Base-by-base conservation (phyloP, 2,329 filamentous ascomycete genomes). In the Orbilia brochopaga region DNA sequence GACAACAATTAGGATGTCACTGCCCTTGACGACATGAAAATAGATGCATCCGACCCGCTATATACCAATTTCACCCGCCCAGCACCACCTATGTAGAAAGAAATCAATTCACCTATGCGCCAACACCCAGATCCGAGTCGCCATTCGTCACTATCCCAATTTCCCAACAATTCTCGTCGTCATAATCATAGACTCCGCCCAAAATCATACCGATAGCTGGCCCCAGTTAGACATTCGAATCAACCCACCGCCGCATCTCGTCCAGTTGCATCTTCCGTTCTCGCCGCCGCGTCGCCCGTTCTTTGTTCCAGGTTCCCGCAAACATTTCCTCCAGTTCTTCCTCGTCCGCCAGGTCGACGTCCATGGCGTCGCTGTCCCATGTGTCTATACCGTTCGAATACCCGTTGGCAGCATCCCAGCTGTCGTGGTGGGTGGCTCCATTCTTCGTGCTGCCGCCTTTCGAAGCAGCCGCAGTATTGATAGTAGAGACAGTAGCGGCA, bases 321-420 rank as follows among this genome's bases (percentile, higher is more conserved):
- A 89, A 89, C 35, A 89, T 79, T 48, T 88, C 86, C 62, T 88
- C 86, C 58, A 87, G 88, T 76, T 89, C 87, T 42, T 88, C 86
- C 69, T 88, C 85, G 73, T 88, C 85, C 7, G 85, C 84, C 21
- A 85, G 87, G 79, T 88, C 85, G 74, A 88, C 88, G 44, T 82
- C 80, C 11, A 52, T 54, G 24, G 65, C 69, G 24, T 74, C 69
- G 32, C 17, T 52, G 19, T 48, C 60, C 40, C 61, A 69, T 66
- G 65, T 64, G 69, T 69, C 13, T 51, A 65, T 21, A 48, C 63
- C 44, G 17, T 64, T 6, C 21, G 17, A 13, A 48, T n/a, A n/a
- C n/a, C n/a, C n/a, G n/a, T n/a, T n/a, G 21, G 23, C 1, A 21
- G 42, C 27, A 32, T 32, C 27, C 27, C 27, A 32, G 27, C 27